phyloP scores from a whole-genome alignment of 176 grass and related monocot genomes.

The Raddia guianensis region DNA sequence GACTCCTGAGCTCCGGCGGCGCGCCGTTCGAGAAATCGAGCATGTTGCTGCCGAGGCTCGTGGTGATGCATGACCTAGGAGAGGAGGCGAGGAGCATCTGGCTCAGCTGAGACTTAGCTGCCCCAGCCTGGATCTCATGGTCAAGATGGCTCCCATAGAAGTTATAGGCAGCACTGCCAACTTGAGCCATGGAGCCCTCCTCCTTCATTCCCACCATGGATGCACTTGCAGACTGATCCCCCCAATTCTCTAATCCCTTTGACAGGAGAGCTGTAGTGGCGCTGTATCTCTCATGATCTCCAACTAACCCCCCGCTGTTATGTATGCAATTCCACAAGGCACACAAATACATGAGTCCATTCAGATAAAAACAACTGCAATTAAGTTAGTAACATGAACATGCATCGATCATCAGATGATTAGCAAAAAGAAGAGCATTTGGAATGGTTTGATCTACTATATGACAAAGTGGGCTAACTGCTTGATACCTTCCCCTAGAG shows the following conservation, averaged over 20 bases:
- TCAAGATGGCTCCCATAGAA: slow-evolving; percentile 50
- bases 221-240: slow-evolving; percentile 40
- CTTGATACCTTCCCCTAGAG: slow-evolving; percentile 48
- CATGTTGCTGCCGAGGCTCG: slow-evolving; percentile 86
- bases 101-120: slow-evolving; percentile 64
- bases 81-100: slow-evolving; percentile 75
- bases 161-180: slow-evolving; percentile 36
- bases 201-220: slow-evolving; percentile 46
- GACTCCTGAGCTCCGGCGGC: slow-evolving; percentile 51
- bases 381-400: slow-evolving; percentile 32
- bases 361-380: slow-evolving; percentile 48
- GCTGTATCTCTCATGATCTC: slow-evolving; percentile 54
- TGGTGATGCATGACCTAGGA: slow-evolving; percentile 84
- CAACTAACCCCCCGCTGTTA: slow-evolving; percentile 59
- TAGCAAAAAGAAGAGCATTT: slow-evolving; percentile 28
- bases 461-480: slow-evolving; percentile 60
- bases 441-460: slow-evolving; percentile 45
- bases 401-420: slow-evolving; percentile 29
- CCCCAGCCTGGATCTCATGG: slow-evolving; percentile 63
- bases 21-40: slow-evolving; percentile 79
- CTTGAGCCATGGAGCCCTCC: slow-evolving; percentile 45
- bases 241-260: slow-evolving; percentile 63
- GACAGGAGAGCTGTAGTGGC: slow-evolving; percentile 56
- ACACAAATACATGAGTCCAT: slow-evolving; percentile 43
- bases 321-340: slow-evolving; percentile 34